Base-by-base conservation (phyloP, 2,329 filamentous ascomycete genomes). In the Fusarium solani-melongenae region DNA sequence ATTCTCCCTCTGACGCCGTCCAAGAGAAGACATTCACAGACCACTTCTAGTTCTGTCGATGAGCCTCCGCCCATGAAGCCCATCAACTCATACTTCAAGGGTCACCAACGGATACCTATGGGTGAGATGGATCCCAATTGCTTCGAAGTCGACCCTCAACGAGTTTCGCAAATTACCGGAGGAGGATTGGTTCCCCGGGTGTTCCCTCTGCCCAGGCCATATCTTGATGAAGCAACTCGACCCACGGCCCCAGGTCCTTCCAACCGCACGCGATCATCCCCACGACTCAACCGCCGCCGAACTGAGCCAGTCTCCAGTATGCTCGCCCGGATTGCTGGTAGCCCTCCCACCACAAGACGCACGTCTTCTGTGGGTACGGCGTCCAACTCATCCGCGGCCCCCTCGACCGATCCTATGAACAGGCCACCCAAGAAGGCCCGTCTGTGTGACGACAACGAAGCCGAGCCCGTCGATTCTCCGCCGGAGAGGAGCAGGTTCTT, bases 41-140 rank as follows among this genome's bases (percentile, higher is more conserved):
- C 78, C 5, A 74, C 77, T 5, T 67, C 76, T 9, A 64, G 72
- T 5, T 56, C 73, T 20, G 61, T 75, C 15, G 67, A 73, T 58
- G 73, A 77, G 29, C 75, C 82, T 72, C 73, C 76, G n/a, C 75
- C 82, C 71, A 56, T 78, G 14, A 90, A 90, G 71, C 86, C 88
- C 3, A 90, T 90, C 67, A 85, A 84, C 39, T 84, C 86, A 5
- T 90, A 88, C 76, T 90, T 90, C 80, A 86, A 86, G 65, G 82
- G 83, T 24, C 80, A 84, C 62, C 80, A 81, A 36, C 86, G 89
- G 3, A 87, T 90, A 66, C 87, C 89, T 0, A 86, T 91, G 76
- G 89, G 86, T n/a, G 88, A 89, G 75, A 91, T 91, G 89, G 88
- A 91, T 60, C 83, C 87, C 41, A 91, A 91, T 70, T 90, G 88